Evolutionary conservation across 2,329 filamentous ascomycete species (phyloP).

Genomic region (Alternaria sp.): DNA sequence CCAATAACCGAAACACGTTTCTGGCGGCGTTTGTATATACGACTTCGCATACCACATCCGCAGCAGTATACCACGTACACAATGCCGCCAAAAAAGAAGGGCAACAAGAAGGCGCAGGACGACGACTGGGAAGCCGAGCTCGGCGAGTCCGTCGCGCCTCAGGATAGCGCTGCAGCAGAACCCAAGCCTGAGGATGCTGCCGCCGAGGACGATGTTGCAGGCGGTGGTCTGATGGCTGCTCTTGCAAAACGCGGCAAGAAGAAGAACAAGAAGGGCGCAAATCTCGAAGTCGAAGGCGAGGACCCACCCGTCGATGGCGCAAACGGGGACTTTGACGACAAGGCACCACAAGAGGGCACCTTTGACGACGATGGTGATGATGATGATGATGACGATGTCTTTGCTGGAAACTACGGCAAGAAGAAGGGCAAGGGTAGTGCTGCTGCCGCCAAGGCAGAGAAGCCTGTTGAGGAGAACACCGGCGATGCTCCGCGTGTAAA

Average conservation of each 20-base stretch:
- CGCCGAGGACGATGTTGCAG: constrained; percentile 61
- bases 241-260: constrained; percentile 69
- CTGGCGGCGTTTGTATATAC: constrained; percentile 12
- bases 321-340: constrained; percentile 62
- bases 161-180: constrained; percentile 57
- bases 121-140: constrained; percentile 97
- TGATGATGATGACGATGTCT: constrained; percentile 85
- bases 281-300: constrained; percentile 75
- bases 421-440: constrained; percentile 72
- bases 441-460: constrained; percentile 50
- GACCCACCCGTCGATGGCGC: constrained; percentile 57
- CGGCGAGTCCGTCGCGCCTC: constrained; percentile 76
- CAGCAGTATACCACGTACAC: constrained; percentile 39
- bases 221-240: constrained; percentile 59
- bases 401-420: constrained; percentile 70
- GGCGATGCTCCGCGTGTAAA: constrained; percentile 67
- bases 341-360: constrained; percentile 81
- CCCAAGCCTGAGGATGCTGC: constrained; percentile 39
- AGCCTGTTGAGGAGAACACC: constrained; percentile 51
- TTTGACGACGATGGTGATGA: constrained; percentile 72
- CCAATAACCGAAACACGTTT: constrained; percentile 3
- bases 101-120: constrained; percentile 83
- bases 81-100: constrained; percentile 97
- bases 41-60: neutral
- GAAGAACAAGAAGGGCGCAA: constrained; percentile 82